phyloP scores from a whole-genome alignment of 768 basidiomycete genomes.

The Lactarius akahatsu region DNA sequence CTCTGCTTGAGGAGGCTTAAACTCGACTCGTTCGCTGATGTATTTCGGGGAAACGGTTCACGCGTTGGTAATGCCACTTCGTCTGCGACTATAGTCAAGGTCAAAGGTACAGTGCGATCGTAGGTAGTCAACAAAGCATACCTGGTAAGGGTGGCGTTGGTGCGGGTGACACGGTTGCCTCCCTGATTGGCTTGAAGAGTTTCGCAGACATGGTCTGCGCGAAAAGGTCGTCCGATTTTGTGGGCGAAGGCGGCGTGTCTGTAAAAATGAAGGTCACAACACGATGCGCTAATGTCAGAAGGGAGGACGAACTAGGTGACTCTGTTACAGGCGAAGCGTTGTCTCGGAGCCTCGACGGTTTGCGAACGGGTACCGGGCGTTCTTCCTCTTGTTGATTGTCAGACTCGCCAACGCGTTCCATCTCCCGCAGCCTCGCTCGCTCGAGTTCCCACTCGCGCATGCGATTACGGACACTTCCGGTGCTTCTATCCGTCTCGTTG shows the following conservation, averaged over 20 bases:
- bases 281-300: background rate
- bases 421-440: slow-evolving; percentile 65
- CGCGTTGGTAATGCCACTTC: slow-evolving; percentile 11
- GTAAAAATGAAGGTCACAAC: background rate
- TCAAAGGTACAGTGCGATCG: slow-evolving; percentile 4
- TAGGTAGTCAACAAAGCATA: slow-evolving; percentile 39
- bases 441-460: slow-evolving; percentile 79
- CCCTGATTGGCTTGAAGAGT: slow-evolving; percentile 13
- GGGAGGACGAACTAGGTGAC: slow-evolving; percentile 29
- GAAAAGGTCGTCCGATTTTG: slow-evolving; percentile 1
- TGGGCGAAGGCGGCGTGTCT: slow-evolving; percentile 14
- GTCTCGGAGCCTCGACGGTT: slow-evolving; percentile 13
- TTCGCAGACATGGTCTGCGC: slow-evolving; percentile 16
- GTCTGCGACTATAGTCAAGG: slow-evolving; percentile 19
- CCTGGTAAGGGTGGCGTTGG: slow-evolving; percentile 14
- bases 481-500: slow-evolving; percentile 27
- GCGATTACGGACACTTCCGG: slow-evolving; percentile 48
- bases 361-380: slow-evolving; percentile 14
- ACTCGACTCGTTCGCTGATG: slow-evolving; percentile 39
- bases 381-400: slow-evolving; percentile 21
- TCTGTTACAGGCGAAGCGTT: slow-evolving; percentile 30
- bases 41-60: slow-evolving; percentile 22
- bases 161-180: slow-evolving; percentile 9
- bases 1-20: slow-evolving; percentile 61
- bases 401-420: slow-evolving; percentile 49